Base-by-base conservation (phyloP, 192 early-diverging fungal species). In the Spizellomyces sp. region DNA sequence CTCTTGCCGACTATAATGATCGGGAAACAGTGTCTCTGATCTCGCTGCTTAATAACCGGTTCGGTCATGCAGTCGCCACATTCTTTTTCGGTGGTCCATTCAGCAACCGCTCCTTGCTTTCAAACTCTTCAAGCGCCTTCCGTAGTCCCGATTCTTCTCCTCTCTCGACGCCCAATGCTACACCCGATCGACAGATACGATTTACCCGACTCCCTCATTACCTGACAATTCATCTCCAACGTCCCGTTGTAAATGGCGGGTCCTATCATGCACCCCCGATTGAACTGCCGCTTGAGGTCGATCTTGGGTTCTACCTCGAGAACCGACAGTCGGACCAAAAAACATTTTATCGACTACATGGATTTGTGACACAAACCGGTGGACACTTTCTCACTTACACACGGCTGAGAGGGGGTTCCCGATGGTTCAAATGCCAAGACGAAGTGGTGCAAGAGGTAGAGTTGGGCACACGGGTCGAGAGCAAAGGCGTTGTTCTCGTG, bases 331-430 rank as follows among this genome's bases (percentile, higher is more conserved):
- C 54, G 57, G 59, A 74, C 17, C 52, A 62, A 42, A 45, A 58
- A 5, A 81, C 82, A 10, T 79, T 79, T 22, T 84, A 79, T 59
- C 58, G 70, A 15, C 68, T 84, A 19, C 79, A 84, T 64, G 79
- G 77, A 10, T 81, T 84, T 66, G 75, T 79, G 22, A 84, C 82
- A 14, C 79, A 84, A 62, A 73, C 74, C 21, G 70, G 81, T 50
- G 79, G 77, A 14, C 64, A 79, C 42, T 84, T 74, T 64, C 45
- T 84, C 45, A 66, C 73, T 6, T 84, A 84, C 60, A 77, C 82
- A 19, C 58, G 79, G 9, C 14, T 73, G 6, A 12, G 72, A 45
- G 71, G 54, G 8, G 70, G 73, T 5, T 8, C 15, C 4, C 41
- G 45, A 17, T 82, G 81, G 81, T 84, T 57, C 58, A 78, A 75